Evolutionary conservation across 2,329 filamentous ascomycete species (phyloP).

Genomic region (Cladosporium sp.): DNA sequence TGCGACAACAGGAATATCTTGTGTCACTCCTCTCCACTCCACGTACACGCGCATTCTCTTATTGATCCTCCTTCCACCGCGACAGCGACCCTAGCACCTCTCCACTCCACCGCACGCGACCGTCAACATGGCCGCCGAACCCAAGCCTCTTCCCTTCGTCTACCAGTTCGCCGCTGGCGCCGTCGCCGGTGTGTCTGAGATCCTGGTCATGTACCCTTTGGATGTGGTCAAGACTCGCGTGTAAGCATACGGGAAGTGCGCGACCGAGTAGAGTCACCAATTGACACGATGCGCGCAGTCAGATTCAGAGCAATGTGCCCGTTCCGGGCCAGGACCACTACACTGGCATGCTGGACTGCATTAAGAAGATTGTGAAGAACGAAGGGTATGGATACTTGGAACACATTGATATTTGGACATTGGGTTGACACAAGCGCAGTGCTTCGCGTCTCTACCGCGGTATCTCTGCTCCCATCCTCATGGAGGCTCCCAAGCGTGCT

Average conservation of each 20-base stretch:
- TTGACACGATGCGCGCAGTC: constrained; percentile 27
- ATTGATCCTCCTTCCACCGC: not conserved
- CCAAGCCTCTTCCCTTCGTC: constrained; percentile 81
- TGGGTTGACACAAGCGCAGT: constrained; percentile 39
- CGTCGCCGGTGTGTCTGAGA: constrained; percentile 92
- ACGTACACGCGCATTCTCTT: not conserved
- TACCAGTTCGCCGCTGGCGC: constrained; percentile 98
- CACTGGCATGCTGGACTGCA: constrained; percentile 97
- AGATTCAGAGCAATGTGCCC: constrained; percentile 59
- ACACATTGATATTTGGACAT: constrained; percentile 1
- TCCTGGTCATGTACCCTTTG: constrained; percentile 79
- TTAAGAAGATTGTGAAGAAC: constrained; percentile 92
- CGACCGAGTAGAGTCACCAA: not conserved
- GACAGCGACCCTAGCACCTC: constrained; percentile 3
- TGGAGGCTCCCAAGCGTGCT: constrained; percentile 93
- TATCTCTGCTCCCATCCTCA: constrained; percentile 92
- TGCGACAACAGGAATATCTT: constrained; percentile 1
- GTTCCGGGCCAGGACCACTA: constrained; percentile 77
- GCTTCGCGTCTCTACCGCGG: constrained; percentile 91
- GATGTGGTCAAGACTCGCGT: constrained; percentile 98
- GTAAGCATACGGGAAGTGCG: constrained; percentile 53
- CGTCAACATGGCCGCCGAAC: constrained; percentile 45
- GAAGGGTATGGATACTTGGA: constrained; percentile 69
- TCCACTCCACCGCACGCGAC: constrained; percentile 17
- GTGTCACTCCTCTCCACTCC: not conserved